Conservation (phyloP, 352 stramenopile species). For the Pythium insidiosum region DNA sequence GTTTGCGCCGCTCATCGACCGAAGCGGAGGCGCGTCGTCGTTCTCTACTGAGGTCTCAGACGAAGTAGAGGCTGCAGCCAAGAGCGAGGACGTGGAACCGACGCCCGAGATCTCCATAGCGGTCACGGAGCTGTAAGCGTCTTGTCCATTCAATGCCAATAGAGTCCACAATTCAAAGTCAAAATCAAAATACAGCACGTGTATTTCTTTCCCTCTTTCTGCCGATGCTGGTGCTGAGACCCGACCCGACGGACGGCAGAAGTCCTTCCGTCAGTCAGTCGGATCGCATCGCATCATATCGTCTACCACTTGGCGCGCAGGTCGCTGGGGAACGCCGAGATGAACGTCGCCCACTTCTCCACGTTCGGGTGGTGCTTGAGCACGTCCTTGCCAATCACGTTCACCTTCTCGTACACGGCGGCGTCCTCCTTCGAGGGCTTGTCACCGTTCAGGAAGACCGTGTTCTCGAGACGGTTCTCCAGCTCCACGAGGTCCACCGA, state of each 20-base stretch:
- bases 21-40: background rate
- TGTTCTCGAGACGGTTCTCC: constrained; percentile 45
- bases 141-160: too few species aligned
- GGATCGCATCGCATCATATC: too few species aligned
- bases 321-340: constrained; percentile 69
- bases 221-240: background rate
- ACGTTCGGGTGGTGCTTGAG: constrained; percentile 69
- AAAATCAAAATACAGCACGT: background rate
- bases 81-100: too few species aligned
- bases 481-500: constrained; percentile 54
- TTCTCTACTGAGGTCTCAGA: background rate
- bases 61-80: too few species aligned
- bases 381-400: constrained; percentile 71
- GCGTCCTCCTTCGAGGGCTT: constrained; percentile 68
- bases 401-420: constrained; percentile 56
- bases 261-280: too few species aligned
- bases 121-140: too few species aligned
- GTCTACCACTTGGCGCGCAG: constrained; percentile 74
- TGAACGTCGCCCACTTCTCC: constrained; percentile 66
- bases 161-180: background rate
- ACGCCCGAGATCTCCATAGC: too few species aligned
- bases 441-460: constrained; percentile 63
- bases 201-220: background rate
- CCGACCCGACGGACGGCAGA: too few species aligned
- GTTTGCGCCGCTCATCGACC: constrained; percentile 25